Conservation (phyloP, 306 rosid genomes). For the Sesbania bispinosa region DNA sequence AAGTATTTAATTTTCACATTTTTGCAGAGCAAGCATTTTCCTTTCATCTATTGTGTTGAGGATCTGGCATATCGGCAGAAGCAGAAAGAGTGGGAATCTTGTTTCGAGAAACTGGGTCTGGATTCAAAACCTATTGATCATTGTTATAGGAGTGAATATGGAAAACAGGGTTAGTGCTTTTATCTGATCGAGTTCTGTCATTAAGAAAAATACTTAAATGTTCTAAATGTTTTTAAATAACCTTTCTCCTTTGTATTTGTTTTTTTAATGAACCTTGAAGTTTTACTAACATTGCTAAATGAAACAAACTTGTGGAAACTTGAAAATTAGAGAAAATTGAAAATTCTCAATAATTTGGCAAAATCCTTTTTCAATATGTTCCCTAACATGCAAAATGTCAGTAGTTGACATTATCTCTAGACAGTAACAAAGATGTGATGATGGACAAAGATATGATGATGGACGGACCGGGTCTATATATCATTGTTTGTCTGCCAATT, state of each 20-base stretch:
- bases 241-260: not conserved
- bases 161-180: slow-evolving; percentile 63
- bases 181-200: not conserved
- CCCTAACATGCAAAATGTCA: not conserved
- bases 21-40: slow-evolving; percentile 70
- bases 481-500: not conserved
- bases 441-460: too few species aligned
- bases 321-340: slow-evolving; percentile 6
- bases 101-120: slow-evolving; percentile 62
- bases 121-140: slow-evolving; percentile 52
- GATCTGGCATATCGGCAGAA: slow-evolving; percentile 31
- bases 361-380: not conserved
- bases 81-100: slow-evolving; percentile 58
- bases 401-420: not conserved
- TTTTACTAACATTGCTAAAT: not conserved
- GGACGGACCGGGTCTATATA: not conserved
- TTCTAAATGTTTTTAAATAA: not conserved
- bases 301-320: not conserved
- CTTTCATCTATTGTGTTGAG: slow-evolving; percentile 76
- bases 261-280: not conserved
- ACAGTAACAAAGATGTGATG: not conserved
- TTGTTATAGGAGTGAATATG: slow-evolving; percentile 61
- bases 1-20: not conserved
- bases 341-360: slow-evolving; percentile 9
- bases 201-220: not conserved